phyloP scores from a whole-genome alignment of 306 rosid species.

The Acacia acuminata region DNA sequence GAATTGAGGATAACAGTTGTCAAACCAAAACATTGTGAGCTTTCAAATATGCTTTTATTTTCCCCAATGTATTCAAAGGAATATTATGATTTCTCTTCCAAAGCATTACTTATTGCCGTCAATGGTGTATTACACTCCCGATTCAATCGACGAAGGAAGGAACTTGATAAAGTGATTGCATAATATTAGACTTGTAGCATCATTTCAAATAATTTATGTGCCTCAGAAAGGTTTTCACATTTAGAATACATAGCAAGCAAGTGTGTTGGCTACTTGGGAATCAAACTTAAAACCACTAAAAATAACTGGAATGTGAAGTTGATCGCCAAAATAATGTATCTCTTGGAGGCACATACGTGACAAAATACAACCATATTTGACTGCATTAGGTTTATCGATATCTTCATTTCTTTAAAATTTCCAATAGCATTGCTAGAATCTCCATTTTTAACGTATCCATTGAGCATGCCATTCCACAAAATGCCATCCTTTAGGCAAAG shows the following conservation, averaged over 20 bases:
- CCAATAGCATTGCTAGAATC: constrained; percentile 46
- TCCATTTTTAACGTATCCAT: constrained; percentile 62
- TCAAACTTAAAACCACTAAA: constrained; percentile 59
- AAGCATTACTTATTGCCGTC: too few species aligned
- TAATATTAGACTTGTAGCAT: too few species aligned
- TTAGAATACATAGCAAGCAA: constrained; percentile 67
- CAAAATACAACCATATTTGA: constrained; percentile 58
- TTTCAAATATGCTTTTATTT: too few species aligned
- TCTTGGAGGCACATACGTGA: constrained; percentile 64
- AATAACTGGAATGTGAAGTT: constrained; percentile 69
- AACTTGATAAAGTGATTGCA: too few species aligned
- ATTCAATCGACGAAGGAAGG: too few species aligned
- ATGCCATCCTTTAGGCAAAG: constrained; percentile 66
- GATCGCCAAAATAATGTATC: constrained; percentile 53
- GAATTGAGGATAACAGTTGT: too few species aligned
- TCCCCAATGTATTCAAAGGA: too few species aligned
- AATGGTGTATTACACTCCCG: too few species aligned
- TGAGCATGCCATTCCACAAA: constrained; percentile 83
- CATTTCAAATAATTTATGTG: too few species aligned
- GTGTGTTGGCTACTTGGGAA: constrained; percentile 60
- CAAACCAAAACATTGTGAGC: too few species aligned
- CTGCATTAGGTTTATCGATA: constrained; percentile 44
- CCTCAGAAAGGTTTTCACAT: constrained; percentile 49
- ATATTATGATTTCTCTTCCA: too few species aligned
- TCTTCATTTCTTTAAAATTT: constrained; percentile 58